Evolutionary conservation across 495 filamentous ascomycete species (phyloP).

Genomic region (Aspergillus mulundensis): DNA sequence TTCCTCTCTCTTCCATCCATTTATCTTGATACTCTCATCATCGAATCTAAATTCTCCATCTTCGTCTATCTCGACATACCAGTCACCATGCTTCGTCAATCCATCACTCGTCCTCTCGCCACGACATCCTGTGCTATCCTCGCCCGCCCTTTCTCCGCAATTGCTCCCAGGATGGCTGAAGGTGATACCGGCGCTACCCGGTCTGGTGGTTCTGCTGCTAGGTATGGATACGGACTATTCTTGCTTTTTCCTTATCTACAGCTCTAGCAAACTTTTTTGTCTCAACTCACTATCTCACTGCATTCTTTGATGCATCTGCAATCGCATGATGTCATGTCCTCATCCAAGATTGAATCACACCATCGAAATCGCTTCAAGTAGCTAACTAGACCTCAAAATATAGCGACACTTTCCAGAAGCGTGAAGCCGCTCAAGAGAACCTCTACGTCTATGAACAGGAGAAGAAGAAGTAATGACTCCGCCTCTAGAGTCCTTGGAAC

Average conservation of each 20-base stretch:
- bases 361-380: background rate
- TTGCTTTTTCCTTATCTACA: background rate
- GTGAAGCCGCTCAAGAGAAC: constrained; percentile 84
- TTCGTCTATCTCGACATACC: constrained; percentile 8
- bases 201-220: constrained; percentile 30
- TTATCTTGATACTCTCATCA: constrained; percentile 52
- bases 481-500: background rate
- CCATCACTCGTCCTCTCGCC: constrained; percentile 53
- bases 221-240: constrained; percentile 25
- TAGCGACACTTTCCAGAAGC: constrained; percentile 86
- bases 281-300: background rate
- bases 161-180: constrained; percentile 57
- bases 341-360: background rate
- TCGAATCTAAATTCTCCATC: constrained; percentile 3
- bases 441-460: constrained; percentile 79
- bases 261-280: background rate
- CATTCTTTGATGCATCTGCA: background rate
- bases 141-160: constrained; percentile 60
- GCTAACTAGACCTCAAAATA: constrained; percentile 5
- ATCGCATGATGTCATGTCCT: constrained; percentile 19
- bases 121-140: constrained; percentile 46
- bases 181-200: constrained; percentile 67
- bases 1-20: constrained; percentile 4
- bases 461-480: constrained; percentile 62
- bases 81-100: constrained; percentile 62